These are phyloP conservation scores for Irpex lacteus DNA, from an alignment of 1,284 basidiomycete genomes.

Conservation along the genomic window DNA sequence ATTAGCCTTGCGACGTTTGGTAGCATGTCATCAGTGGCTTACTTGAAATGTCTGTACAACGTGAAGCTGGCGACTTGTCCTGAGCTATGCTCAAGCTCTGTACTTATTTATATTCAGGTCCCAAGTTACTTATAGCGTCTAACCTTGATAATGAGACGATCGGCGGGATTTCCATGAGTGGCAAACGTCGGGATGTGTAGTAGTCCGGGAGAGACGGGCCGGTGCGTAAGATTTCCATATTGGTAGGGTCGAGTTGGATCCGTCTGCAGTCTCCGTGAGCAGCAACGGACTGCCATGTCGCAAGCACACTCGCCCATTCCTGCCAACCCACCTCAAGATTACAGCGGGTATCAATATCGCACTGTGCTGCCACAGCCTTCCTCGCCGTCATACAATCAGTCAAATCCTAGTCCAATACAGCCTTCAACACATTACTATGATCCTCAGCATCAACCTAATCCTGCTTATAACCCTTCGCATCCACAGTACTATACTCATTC, in stretches of 20 bases:
- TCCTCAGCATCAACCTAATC: slow-evolving; percentile 1
- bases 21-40: too few relatives aligned
- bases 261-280: neutral
- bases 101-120: too few relatives aligned
- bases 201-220: neutral
- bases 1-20: too few relatives aligned
- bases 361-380: neutral
- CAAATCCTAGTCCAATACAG: neutral
- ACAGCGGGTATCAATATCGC: neutral
- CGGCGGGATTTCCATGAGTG: neutral
- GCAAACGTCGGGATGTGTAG: neutral
- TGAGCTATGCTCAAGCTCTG: too few relatives aligned
- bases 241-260: neutral
- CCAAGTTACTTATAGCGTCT: neutral
- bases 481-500: neutral
- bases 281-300: neutral
- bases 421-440: neutral
- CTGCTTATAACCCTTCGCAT: neutral
- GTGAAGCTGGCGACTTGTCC: too few relatives aligned
- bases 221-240: neutral
- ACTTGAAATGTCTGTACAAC: too few relatives aligned
- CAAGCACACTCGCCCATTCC: neutral
- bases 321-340: neutral
- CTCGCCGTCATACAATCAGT: neutral
- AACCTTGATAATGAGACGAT: neutral